These are phyloP conservation scores for Ceratobasidium sp. DNA, from an alignment of 1,284 basidiomycete species.

Conservation along the genomic window DNA sequence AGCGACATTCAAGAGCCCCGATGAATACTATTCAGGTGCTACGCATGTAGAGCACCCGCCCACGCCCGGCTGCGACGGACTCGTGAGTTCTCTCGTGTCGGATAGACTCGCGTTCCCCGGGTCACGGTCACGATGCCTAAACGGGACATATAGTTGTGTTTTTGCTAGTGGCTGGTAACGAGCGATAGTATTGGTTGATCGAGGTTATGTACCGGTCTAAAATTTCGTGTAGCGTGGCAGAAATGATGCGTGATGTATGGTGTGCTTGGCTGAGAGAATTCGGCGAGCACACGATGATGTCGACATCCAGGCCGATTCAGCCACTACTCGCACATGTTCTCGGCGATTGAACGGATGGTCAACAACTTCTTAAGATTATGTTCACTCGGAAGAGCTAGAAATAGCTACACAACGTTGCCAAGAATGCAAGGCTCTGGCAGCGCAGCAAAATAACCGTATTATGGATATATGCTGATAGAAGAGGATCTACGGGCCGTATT, in stretches of 20 bases:
- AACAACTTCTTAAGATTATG: neutral
- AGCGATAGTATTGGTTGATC: slow-evolving; percentile 6
- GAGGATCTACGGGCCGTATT: too few species aligned
- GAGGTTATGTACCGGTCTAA: too few species aligned
- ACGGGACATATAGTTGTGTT: slow-evolving; percentile 3
- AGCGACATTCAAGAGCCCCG: neutral
- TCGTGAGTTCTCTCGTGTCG: neutral
- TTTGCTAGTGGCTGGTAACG: too few species aligned
- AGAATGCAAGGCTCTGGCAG: neutral
- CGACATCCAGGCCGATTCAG: too few species aligned
- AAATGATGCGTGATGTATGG: too few species aligned
- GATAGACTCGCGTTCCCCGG: neutral
- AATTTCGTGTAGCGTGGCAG: too few species aligned
- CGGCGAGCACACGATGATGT: too few species aligned
- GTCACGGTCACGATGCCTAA: slow-evolving; percentile 25
- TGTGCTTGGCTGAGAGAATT: too few species aligned
- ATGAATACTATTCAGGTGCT: neutral
- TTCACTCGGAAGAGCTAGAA: neutral
- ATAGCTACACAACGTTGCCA: neutral
- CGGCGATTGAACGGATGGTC: neutral
- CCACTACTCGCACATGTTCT: too few species aligned
- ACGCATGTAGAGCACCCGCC: neutral
- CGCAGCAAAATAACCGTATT: neutral
- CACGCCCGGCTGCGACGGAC: slow-evolving; percentile 4
- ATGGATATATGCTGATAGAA: neutral